Conservation (phyloP, 179 eudicot genomes). For the Kewa caespitosa region DNA sequence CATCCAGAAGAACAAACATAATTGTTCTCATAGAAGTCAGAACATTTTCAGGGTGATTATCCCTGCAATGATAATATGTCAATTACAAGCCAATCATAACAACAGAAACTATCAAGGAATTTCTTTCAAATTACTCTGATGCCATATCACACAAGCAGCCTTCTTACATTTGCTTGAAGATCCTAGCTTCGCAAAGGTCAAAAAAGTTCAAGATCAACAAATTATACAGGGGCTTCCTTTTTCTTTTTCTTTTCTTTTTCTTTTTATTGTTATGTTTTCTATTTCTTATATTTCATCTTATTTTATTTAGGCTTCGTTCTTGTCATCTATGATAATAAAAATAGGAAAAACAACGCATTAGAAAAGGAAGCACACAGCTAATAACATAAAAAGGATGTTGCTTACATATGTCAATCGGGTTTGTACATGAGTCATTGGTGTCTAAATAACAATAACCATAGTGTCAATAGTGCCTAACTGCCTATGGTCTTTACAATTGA, state of each 20-base stretch:
- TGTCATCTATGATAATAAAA: too few species aligned
- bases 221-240: not conserved
- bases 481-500: not conserved
- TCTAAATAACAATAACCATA: too few species aligned
- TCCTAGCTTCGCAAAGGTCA: not conserved
- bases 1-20: constrained; percentile 84
- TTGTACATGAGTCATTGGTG: not conserved
- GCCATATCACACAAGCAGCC: not conserved
- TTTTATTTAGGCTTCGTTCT: too few species aligned
- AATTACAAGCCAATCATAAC: constrained; percentile 6
- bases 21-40: constrained; percentile 75
- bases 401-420: not conserved
- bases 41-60: constrained; percentile 84
- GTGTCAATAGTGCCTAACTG: too few species aligned
- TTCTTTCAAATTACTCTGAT: not conserved
- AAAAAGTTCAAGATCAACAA: not conserved
- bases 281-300: too few species aligned
- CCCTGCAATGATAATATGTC: constrained; percentile 51
- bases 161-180: not conserved
- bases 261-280: too few species aligned
- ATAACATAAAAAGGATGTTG: constrained; percentile 8
- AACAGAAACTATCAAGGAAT: not conserved
- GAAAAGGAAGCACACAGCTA: not conserved
- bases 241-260: too few species aligned
- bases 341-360: too few species aligned